Base-by-base conservation (phyloP, 768 basidiomycete genomes). In the Mrakia blollopis region DNA sequence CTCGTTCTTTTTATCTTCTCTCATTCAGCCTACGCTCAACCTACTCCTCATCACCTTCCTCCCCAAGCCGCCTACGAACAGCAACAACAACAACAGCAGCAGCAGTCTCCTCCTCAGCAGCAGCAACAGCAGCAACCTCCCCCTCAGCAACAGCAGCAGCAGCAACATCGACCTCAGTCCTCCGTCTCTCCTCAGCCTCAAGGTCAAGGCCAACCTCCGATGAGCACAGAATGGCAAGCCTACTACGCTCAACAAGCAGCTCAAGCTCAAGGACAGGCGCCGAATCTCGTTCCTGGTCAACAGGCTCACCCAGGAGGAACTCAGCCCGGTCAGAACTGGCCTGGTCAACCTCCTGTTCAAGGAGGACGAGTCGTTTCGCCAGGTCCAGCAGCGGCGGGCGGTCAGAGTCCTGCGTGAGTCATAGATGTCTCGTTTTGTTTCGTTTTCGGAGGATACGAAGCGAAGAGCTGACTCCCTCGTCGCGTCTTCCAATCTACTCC, bases 241-340 rank as follows among this genome's bases (percentile, higher is more conserved):
- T 77, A 77, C 63, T 77, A 77, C 67, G 76, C 76, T 35, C 72
- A 73, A 28, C 76, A 77, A n/a, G 63, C 71, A 2, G 76, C 76
- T 28, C 63, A 65, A 35, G 61, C 71, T 21, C 76, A 72, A 25
- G 76, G 76, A 28, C 71, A 73, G 28, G 72, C 76, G 13, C 62
- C 71, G n/a, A 44, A 13, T 10, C 54, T 52, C 30, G 67, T 73
- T 7, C 63, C 74, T 21, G 63, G 50, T 2, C 75, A 71, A 16
- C 75, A 63, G 28, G 63, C 11, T 23, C 52, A 69, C 13, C 70
- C 71, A 44, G 28, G 30, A 2, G n/a, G 14, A 32, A 5, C 47
- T 65, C 52, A 28, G 13, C 44, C 44, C 10, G 11, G 44, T 11
- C 32, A 54, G 30, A 32, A 21, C 11, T 72, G 50, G 39, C 73